Evolutionary conservation across 148 eudicot species (phyloP).

Genomic region (Chenopodium album): DNA sequence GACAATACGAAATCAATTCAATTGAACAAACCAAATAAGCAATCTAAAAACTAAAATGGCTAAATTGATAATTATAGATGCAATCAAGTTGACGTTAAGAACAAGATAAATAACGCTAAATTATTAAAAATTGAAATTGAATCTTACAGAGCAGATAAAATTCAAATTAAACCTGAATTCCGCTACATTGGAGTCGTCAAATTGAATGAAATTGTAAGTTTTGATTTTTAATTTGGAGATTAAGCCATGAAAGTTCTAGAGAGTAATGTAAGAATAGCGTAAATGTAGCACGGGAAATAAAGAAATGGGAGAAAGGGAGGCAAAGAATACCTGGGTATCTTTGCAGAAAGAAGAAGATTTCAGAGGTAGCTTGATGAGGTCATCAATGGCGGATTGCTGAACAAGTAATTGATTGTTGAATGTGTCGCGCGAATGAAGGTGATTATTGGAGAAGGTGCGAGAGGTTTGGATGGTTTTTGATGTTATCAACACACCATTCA

Average conservation of each 20-base stretch:
- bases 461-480: background rate
- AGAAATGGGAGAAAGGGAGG: background rate
- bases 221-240: no score
- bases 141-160: background rate
- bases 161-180: slow-evolving; percentile 9
- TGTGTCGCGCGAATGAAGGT: background rate
- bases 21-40: no score
- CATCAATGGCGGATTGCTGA: slow-evolving; percentile 23
- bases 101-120: background rate
- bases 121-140: background rate
- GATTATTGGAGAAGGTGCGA: background rate
- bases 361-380: background rate
- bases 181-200: background rate
- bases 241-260: background rate
- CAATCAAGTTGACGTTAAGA: no score
- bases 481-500: no score
- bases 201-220: background rate
- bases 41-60: no score
- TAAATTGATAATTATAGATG: no score
- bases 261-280: background rate
- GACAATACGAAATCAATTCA: background rate
- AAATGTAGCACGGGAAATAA: background rate
- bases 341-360: background rate
- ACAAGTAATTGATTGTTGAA: background rate
- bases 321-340: slow-evolving; percentile 23